Base-by-base conservation (phyloP, 495 filamentous ascomycete genomes). In the Penicillium longicatenatum region DNA sequence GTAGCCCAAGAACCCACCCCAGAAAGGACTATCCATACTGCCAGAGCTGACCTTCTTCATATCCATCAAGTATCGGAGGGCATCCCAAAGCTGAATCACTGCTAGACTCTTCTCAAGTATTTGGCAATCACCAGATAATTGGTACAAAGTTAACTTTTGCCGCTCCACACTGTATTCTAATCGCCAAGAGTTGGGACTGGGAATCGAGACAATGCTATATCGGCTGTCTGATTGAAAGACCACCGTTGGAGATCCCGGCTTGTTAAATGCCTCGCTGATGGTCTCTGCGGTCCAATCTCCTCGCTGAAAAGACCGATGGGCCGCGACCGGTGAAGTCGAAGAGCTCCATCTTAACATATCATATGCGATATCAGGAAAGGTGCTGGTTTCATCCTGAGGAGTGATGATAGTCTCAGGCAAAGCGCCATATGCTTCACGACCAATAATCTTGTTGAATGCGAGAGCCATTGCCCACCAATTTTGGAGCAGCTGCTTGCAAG, bases 1-100 rank as follows among this genome's bases (percentile, higher is more conserved):
- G 65, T 89, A 96, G 0, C 94, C 94, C 70, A 97, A 83, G 48
- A 97, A 86, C 0, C 93, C 93, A 43, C 93, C 93, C 76, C 91
- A 87, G 65, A 98, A 98, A 2, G 79, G 93, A 41, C 74, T 71
- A 33, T 70, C 67, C 0, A 60, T 58, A 41, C 72, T 65, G 3
- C 75, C 81, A 21, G 75, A 68, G 5, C 58, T 70, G 20, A 81
- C 75, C 52, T 69, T 78, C 43, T 75, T 77, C 54, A 74, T 68
- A 41, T 83, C 73, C 75, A 88, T 85, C 56, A 89, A 83, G 55
- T 74, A 71, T 21, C 68, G 71, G 11, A 80, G 64, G 20, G 63
- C 63, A 61, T 79, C 70, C 77, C 77, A 81, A 11, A 79, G 59
- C 33, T 73, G 68, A 50, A 57, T 47, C 14, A 78, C 70, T 0